Conservation (phyloP, 169 alveolate species). For the Plasmodium gonderi region DNA sequence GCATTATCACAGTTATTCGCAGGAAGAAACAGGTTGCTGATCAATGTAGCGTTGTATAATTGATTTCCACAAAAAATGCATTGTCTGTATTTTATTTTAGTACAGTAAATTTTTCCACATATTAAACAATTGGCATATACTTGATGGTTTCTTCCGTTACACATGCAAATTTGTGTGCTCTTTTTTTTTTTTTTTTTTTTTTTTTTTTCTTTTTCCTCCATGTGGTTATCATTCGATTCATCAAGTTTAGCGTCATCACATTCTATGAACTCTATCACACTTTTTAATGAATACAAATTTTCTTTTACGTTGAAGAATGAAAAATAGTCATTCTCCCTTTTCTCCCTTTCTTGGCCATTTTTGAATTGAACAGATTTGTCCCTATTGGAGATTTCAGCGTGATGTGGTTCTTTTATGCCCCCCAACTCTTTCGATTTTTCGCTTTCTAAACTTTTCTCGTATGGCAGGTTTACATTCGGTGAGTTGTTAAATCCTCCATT, state of each 20-base stretch:
- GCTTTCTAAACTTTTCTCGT: not conserved
- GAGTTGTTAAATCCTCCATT: not conserved
- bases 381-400: too few relatives aligned
- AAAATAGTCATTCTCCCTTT: slow-evolving; percentile 16
- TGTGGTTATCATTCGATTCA: not conserved
- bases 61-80: slow-evolving; percentile 46
- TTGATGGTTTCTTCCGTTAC: slow-evolving; percentile 51
- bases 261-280: slow-evolving; percentile 24
- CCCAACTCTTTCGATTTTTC: not conserved
- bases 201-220: not conserved
- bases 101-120: slow-evolving; percentile 63
- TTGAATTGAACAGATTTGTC: not conserved
- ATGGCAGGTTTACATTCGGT: not conserved
- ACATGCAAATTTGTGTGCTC: slow-evolving; percentile 26
- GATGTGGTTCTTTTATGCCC: not conserved
- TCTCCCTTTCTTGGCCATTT: not conserved
- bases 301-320: slow-evolving; percentile 36
- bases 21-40: slow-evolving; percentile 1
- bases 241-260: not conserved
- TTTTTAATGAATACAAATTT: slow-evolving; percentile 34
- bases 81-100: slow-evolving; percentile 45
- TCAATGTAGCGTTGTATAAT: slow-evolving; percentile 10
- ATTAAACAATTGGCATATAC: slow-evolving; percentile 51
- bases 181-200: slow-evolving; percentile 28
- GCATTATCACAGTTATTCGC: not conserved